Evolutionary conservation across 345 rosid species (phyloP).

Genomic region (Iberis pinnata): DNA sequence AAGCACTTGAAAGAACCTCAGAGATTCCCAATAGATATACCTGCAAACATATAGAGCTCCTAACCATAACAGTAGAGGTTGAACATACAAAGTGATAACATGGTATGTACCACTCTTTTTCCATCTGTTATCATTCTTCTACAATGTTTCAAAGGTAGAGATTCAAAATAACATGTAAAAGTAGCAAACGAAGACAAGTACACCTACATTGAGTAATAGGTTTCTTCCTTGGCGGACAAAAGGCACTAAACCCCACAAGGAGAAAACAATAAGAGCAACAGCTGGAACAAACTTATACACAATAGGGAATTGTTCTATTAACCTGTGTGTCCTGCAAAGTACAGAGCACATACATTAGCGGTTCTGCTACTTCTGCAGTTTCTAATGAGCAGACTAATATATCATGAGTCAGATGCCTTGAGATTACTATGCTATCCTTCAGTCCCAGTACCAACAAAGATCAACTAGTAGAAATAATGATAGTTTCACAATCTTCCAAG

Average conservation of each 20-base stretch:
- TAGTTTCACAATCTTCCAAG: slow-evolving; percentile 5
- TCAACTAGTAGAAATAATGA: no score
- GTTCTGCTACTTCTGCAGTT: background rate
- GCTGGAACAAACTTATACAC: slow-evolving; percentile 54
- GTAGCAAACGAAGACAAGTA: slow-evolving; percentile 2
- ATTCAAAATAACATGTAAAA: slow-evolving; percentile 9
- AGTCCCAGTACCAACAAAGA: no score
- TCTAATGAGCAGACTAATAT: slow-evolving; percentile 5
- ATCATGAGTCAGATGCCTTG: background rate
- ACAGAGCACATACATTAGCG: background rate
- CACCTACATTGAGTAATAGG: slow-evolving; percentile 44
- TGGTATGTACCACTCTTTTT: slow-evolving; percentile 56
- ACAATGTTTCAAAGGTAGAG: slow-evolving; percentile 23
- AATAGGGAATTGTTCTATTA: slow-evolving; percentile 45
- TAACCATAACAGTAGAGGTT: slow-evolving; percentile 69
- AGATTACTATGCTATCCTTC: slow-evolving; percentile 5
- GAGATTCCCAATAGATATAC: slow-evolving; percentile 27
- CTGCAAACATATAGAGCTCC: slow-evolving; percentile 70
- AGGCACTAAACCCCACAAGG: slow-evolving; percentile 70
- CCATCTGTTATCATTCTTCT: slow-evolving; percentile 67
- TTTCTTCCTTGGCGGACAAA: slow-evolving; percentile 52
- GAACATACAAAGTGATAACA: slow-evolving; percentile 57
- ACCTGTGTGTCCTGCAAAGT: slow-evolving; percentile 45
- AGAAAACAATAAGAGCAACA: slow-evolving; percentile 45
- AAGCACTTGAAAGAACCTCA: slow-evolving; percentile 4